These are phyloP conservation scores for Penicillium sp. DNA, from an alignment of 2,329 filamentous ascomycete genomes.

Conservation along the genomic window DNA sequence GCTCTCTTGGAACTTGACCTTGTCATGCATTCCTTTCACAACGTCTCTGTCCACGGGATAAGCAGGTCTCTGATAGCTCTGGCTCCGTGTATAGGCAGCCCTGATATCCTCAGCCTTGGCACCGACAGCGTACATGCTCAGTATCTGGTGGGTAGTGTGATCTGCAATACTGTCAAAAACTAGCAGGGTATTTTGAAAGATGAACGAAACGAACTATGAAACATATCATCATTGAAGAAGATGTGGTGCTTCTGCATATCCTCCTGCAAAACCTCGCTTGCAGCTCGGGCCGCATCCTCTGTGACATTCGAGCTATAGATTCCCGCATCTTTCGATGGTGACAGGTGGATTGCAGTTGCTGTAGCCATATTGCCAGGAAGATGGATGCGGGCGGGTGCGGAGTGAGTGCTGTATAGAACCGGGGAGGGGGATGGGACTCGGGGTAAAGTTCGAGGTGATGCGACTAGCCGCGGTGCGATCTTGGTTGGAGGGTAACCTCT, in stretches of 20 bases:
- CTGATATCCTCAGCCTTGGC: constrained; percentile 59
- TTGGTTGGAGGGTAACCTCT: neutral
- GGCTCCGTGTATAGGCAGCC: constrained; percentile 61
- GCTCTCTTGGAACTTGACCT: constrained; percentile 52
- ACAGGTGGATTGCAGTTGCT: constrained; percentile 45
- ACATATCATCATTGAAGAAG: constrained; percentile 71
- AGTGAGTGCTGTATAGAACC: neutral
- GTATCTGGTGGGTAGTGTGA: constrained; percentile 73
- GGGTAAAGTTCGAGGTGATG: neutral
- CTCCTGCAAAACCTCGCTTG: constrained; percentile 66
- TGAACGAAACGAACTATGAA: constrained; percentile 54
- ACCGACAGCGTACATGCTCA: constrained; percentile 71
- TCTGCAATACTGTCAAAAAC: constrained; percentile 39
- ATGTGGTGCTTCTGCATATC: constrained; percentile 72
- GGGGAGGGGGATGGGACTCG: neutral
- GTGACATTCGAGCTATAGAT: constrained; percentile 47
- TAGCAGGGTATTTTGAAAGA: neutral
- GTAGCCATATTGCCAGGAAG: constrained; percentile 45
- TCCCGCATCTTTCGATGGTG: constrained; percentile 39
- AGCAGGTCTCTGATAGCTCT: constrained; percentile 59
- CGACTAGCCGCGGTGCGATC: constrained; percentile 2
- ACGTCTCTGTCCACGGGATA: constrained; percentile 48
- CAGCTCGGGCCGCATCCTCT: constrained; percentile 57
- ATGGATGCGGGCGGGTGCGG: neutral
- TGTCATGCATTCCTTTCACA: constrained; percentile 55